phyloP scores from a whole-genome alignment of 345 rosid species.

The Rhodamnia argentea region DNA sequence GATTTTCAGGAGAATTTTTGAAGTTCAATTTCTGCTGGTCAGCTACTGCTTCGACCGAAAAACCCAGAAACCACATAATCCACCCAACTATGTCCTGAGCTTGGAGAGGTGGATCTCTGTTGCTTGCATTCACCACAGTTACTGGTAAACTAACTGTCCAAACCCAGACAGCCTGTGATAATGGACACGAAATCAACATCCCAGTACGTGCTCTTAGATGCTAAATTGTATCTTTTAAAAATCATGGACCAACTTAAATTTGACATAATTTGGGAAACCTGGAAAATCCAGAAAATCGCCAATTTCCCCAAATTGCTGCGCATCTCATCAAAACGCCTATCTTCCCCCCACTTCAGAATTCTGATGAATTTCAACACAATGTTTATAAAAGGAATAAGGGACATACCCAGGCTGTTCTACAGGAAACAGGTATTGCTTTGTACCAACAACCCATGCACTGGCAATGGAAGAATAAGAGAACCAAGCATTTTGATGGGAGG shows the following conservation, averaged over 20 bases:
- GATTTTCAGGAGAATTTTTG: constrained; percentile 66
- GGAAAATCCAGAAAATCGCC: constrained; percentile 74
- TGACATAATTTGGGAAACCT: constrained; percentile 27
- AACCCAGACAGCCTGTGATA: constrained; percentile 78
- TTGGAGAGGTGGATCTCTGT: constrained; percentile 48
- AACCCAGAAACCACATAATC: constrained; percentile 70
- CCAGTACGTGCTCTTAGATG: neutral
- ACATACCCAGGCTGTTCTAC: neutral
- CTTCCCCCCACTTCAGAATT: constrained; percentile 95
- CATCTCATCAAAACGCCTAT: constrained; percentile 80
- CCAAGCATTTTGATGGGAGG: neutral
- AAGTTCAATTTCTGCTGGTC: constrained; percentile 84
- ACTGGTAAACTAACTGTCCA: constrained; percentile 94
- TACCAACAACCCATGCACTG: neutral
- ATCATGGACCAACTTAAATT: neutral
- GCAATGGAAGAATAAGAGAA: neutral
- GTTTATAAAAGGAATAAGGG: neutral
- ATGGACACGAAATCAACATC: neutral
- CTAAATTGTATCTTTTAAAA: neutral
- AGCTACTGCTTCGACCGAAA: constrained; percentile 55
- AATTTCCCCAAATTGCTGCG: constrained; percentile 60
- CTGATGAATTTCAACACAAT: constrained; percentile 19
- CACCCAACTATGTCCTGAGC: constrained; percentile 74
- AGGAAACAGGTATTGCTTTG: neutral
- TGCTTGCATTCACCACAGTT: constrained; percentile 76